Conservation (phyloP, 257 asterid species). For the Solanum habrochaites region DNA sequence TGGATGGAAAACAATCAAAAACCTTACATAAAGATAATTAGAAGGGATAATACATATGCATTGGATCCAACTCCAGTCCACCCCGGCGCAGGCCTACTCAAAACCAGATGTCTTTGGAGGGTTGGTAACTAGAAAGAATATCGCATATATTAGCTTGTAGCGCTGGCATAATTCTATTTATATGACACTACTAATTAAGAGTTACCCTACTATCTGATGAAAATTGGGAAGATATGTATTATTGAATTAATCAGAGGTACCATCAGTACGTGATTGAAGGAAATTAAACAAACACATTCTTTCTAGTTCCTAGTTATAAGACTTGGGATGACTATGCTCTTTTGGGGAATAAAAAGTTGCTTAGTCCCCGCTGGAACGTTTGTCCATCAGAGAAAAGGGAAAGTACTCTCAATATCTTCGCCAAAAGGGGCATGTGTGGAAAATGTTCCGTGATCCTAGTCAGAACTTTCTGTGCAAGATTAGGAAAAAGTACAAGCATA, state of each 20-base stretch:
- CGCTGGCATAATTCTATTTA: neutral
- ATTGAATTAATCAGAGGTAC: neutral
- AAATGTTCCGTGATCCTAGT: neutral
- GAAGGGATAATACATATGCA: neutral
- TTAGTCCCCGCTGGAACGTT: neutral
- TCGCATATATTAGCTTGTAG: neutral
- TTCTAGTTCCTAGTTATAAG: neutral
- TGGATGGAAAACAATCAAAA: neutral
- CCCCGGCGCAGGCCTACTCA: neutral
- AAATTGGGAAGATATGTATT: neutral
- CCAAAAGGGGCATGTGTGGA: neutral
- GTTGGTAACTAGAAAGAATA: neutral
- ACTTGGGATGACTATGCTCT: neutral
- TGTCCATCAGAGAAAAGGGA: neutral
- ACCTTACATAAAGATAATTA: neutral
- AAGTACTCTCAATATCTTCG: neutral
- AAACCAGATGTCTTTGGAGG: neutral
- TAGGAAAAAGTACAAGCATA: neutral
- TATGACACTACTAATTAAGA: neutral
- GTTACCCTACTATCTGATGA: neutral
- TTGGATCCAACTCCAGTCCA: neutral
- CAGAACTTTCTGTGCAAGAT: neutral
- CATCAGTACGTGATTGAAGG: neutral
- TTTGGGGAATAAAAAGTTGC: neutral
- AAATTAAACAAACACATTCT: neutral